Percentiles rank a stretch among this genome's conserved stretches.
These are phyloP conservation scores for Colletotrichum paranaense DNA, from an alignment of 2,329 filamentous ascomycete genomes.

Conservation along the genomic window DNA sequence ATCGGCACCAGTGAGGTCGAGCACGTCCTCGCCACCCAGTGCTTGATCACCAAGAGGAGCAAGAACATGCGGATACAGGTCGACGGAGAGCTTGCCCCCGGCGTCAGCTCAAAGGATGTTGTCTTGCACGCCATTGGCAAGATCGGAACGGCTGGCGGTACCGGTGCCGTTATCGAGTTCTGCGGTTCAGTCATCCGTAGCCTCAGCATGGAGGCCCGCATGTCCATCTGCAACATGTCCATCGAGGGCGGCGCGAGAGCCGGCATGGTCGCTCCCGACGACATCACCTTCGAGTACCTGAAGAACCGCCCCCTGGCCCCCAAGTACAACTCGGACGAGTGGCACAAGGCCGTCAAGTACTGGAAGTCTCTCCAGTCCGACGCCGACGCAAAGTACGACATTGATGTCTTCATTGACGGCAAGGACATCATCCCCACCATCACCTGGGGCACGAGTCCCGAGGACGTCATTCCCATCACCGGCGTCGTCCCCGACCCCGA, in stretches of 20 bases:
- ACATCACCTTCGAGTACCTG: slow-evolving; percentile 94
- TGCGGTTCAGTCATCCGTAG: slow-evolving; percentile 91
- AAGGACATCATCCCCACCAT: slow-evolving; percentile 95
- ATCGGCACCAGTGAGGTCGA: slow-evolving; percentile 99
- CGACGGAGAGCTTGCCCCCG: slow-evolving; percentile 87
- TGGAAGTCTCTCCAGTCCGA: slow-evolving; percentile 91
- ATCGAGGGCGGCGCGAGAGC: slow-evolving; percentile 96
- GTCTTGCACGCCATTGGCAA: slow-evolving; percentile 92
- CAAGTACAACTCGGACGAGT: slow-evolving; percentile 84
- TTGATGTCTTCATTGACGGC: slow-evolving; percentile 87
- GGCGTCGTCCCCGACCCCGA: slow-evolving; percentile 91
- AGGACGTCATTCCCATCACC: slow-evolving; percentile 95
- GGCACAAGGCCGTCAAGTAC: slow-evolving; percentile 88
- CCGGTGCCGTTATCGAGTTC: slow-evolving; percentile 95
- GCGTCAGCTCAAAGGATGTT: slow-evolving; percentile 96
- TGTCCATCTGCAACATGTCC: slow-evolving; percentile 99
- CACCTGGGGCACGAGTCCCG: slow-evolving; percentile 96
- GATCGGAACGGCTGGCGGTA: slow-evolving; percentile 96
- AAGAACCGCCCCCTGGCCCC: slow-evolving; percentile 91
- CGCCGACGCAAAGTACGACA: slow-evolving; percentile 88
- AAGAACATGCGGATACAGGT: slow-evolving; percentile 99
- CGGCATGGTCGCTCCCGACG: slow-evolving; percentile 96
- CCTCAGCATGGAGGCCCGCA: slow-evolving; percentile 95
- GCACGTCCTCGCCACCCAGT: slow-evolving; percentile 97
- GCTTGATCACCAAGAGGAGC: slow-evolving; percentile 91